A percentile compares a stretch with the other conserved stretches of the same genome.
These are phyloP conservation scores for Ganoderma sinense DNA, from an alignment of 1,284 basidiomycete species.

Conservation along the genomic window DNA sequence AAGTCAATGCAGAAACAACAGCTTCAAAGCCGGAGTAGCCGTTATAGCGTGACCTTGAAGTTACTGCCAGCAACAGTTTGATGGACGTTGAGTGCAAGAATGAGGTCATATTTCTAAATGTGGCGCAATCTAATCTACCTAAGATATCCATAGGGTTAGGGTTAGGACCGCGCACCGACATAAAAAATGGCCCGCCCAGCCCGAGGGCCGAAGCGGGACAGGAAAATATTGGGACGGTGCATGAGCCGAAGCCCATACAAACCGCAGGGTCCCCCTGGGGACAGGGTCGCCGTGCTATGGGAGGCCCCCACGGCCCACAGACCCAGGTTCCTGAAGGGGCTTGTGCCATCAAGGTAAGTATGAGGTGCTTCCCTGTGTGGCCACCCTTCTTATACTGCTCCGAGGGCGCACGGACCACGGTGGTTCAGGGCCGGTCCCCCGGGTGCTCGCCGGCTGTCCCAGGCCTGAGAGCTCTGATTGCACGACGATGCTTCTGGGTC, in stretches of 20 bases:
- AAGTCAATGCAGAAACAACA: background rate
- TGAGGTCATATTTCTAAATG: conserved; percentile 23
- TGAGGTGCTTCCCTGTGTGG: conserved; percentile 36
- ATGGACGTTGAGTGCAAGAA: conserved; percentile 2
- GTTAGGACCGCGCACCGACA: conserved; percentile 35
- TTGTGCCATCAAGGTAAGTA: conserved; percentile 50
- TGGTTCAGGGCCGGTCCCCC: conserved; percentile 34
- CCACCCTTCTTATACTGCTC: conserved; percentile 31
- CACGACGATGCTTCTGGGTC: background rate
- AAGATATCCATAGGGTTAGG: conserved; percentile 38
- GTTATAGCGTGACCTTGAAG: background rate
- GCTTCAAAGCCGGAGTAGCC: background rate
- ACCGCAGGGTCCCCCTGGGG: conserved; percentile 53
- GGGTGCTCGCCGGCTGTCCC: too few species aligned
- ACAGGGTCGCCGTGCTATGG: conserved; percentile 80
- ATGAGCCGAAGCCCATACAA: conserved; percentile 74
- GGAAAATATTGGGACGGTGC: conserved; percentile 78
- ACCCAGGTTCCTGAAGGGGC: conserved; percentile 49
- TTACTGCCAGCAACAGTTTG: background rate
- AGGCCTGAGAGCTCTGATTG: background rate
- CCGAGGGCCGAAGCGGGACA: conserved; percentile 61
- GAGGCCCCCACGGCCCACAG: conserved; percentile 53
- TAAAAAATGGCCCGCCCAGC: conserved; percentile 44
- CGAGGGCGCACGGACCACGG: conserved; percentile 40
- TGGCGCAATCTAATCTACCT: conserved; percentile 16